These are phyloP conservation scores for Neurospora discreta DNA, from an alignment of 495 filamentous ascomycete genomes.

Conservation along the genomic window DNA sequence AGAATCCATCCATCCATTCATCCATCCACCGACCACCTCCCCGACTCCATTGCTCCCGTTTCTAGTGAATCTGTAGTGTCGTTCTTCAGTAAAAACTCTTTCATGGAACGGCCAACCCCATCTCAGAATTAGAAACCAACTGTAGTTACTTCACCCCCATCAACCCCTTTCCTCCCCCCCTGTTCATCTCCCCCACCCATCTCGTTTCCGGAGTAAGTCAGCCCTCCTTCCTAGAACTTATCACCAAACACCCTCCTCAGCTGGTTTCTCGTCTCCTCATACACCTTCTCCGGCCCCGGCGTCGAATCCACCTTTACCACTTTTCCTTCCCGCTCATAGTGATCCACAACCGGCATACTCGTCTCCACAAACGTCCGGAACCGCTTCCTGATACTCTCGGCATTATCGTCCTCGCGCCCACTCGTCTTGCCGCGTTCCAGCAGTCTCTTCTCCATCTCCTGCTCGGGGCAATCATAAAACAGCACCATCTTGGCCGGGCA, in stretches of 20 bases:
- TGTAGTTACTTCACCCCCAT: too few relatives aligned
- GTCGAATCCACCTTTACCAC: conserved; percentile 70
- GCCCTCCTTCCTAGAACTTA: conserved; percentile 10
- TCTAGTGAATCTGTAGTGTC: too few relatives aligned
- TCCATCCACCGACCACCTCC: too few relatives aligned
- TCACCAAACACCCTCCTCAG: conserved; percentile 26
- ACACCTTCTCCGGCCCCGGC: conserved; percentile 60
- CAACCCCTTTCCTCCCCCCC: too few relatives aligned
- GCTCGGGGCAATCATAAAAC: conserved; percentile 86
- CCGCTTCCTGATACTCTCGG: conserved; percentile 87
- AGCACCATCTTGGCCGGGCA: conserved; percentile 72
- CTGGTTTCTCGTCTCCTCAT: conserved; percentile 47
- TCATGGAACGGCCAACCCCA: too few relatives aligned
- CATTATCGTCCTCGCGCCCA: conserved; percentile 86
- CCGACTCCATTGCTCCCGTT: too few relatives aligned
- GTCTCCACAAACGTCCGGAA: conserved; percentile 90
- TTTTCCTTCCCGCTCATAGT: conserved; percentile 63
- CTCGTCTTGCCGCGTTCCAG: conserved; percentile 85
- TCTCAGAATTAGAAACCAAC: too few relatives aligned
- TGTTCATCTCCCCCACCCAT: too few relatives aligned
- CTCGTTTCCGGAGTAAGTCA: too few relatives aligned
- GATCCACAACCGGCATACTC: conserved; percentile 90
- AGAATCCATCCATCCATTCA: too few relatives aligned
- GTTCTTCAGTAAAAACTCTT: too few relatives aligned
- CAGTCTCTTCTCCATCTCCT: conserved; percentile 71